A percentile compares a stretch with the other conserved stretches of the same genome.
These are phyloP conservation scores for Eutypella sp. DNA, from an alignment of 2,329 filamentous ascomycete species.

Conservation along the genomic window DNA sequence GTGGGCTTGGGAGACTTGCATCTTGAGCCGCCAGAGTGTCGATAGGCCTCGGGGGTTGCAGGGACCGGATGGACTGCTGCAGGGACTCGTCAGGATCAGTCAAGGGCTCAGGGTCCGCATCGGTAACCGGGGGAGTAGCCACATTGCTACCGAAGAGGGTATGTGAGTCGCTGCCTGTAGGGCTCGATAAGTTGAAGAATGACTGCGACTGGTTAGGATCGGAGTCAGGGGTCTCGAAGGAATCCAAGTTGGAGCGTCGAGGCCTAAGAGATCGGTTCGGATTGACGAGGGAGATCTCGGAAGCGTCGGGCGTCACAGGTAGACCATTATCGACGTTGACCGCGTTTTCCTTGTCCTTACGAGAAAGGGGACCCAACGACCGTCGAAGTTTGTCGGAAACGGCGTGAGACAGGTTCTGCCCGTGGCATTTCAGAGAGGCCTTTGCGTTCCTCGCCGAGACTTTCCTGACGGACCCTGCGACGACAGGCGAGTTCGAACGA, in stretches of 20 bases:
- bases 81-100: slow-evolving; percentile 46
- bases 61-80: slow-evolving; percentile 40
- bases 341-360: slow-evolving; percentile 23
- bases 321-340: slow-evolving; percentile 23
- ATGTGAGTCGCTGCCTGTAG: slow-evolving; percentile 49
- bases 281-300: slow-evolving; percentile 34
- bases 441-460: slow-evolving; percentile 26
- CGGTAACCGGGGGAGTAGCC: slow-evolving; percentile 71
- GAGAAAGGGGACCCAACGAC: slow-evolving; percentile 26
- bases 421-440: slow-evolving; percentile 21
- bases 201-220: slow-evolving; percentile 33
- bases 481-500: slow-evolving; percentile 29
- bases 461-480: slow-evolving; percentile 24
- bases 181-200: slow-evolving; percentile 46
- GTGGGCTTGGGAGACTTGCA: slow-evolving; percentile 89
- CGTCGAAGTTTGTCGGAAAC: slow-evolving; percentile 37
- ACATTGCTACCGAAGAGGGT: slow-evolving; percentile 59
- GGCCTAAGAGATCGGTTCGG: slow-evolving; percentile 32
- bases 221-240: slow-evolving; percentile 40
- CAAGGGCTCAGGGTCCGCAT: slow-evolving; percentile 62
- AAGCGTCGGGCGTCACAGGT: slow-evolving; percentile 55
- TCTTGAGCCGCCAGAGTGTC: slow-evolving; percentile 75
- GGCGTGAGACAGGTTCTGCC: slow-evolving; percentile 22
- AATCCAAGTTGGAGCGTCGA: slow-evolving; percentile 37
- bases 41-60: slow-evolving; percentile 48